phyloP scores from a whole-genome alignment of 2,329 filamentous ascomycete species.

The Neobulgaria alba region DNA sequence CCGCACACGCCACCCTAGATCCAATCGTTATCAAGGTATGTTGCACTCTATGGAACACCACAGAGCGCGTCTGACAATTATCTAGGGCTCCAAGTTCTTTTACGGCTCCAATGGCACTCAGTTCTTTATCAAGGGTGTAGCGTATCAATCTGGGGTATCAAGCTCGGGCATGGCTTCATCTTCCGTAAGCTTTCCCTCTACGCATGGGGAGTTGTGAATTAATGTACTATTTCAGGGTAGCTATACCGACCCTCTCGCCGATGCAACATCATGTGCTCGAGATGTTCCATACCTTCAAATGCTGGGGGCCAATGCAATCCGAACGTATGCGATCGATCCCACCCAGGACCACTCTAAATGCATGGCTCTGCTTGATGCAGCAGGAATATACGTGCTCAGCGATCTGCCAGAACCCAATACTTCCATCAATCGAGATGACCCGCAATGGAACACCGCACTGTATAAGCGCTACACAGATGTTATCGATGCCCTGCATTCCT shows the following conservation, averaged over 20 bases:
- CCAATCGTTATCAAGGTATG: constrained; percentile 37
- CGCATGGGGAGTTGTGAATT: too few relatives aligned
- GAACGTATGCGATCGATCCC: constrained; percentile 87
- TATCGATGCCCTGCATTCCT: constrained; percentile 69
- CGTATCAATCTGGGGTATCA: constrained; percentile 76
- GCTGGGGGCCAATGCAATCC: constrained; percentile 83
- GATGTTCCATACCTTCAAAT: constrained; percentile 74
- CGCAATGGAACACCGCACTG: constrained; percentile 69
- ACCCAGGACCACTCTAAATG: constrained; percentile 67
- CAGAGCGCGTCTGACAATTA: constrained; percentile 3
- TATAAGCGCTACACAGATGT: constrained; percentile 77
- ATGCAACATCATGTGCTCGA: constrained; percentile 62
- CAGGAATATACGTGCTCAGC: constrained; percentile 90
- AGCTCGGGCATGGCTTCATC: constrained; percentile 33
- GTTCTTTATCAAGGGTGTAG: constrained; percentile 90
- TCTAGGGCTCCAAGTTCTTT: constrained; percentile 25
- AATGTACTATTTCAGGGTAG: constrained; percentile 18
- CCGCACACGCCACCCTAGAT: constrained; percentile 42
- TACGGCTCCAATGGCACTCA: constrained; percentile 53
- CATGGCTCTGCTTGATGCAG: constrained; percentile 72
- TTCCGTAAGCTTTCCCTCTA: constrained; percentile 5
- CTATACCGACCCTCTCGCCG: constrained; percentile 65
- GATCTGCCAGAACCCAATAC: constrained; percentile 72
- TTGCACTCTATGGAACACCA: background rate
- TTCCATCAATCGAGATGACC: constrained; percentile 77